Base-by-base conservation (phyloP, 2,329 filamentous ascomycete genomes). In the Alternaria tenuissima region DNA sequence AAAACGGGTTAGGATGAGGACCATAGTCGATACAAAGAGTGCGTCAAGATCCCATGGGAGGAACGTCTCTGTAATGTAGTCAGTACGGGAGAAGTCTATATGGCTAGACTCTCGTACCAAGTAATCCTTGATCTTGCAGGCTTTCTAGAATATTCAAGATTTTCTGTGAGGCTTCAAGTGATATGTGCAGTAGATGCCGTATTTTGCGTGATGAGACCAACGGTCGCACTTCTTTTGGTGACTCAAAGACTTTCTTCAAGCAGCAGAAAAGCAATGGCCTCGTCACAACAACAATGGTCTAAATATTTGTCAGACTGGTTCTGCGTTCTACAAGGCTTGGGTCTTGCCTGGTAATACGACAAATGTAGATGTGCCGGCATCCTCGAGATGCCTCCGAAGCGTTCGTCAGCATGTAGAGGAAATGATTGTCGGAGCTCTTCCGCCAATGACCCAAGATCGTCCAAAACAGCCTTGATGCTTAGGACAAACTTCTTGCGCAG, bases 1-100 rank as follows among this genome's bases (percentile, higher is more conserved):
- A 22, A 73, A 69, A 9, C 65, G 63, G 12, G 73, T 79, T 1
- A 84, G 64, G 0, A 83, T 65, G 0, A 84, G 71, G 11, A 80
- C 76, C n/a, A 82, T 73, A 1, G 78, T 80, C 0, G 82, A 81
- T 0, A 81, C 77, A 14, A 82, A 83, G 0, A 81, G 68, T 0
- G 81, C 74, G 42, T 84, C 82, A 0, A 84, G 75, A 57, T 84
- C 82, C 52, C 83, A 83, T 0, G 82, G 81, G 0, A 85, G 76
- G 59, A 85, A 85, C 0, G 78, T 81, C 68, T 84, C 82, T 84
- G 14, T 8, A 3, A n/a, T 9, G 4, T 4, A 0, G 18, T 53
- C 42, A 65, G 64, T 30, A 38, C 57, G 46, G 22, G 28, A 24
- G 59, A 55, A 9, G 1, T 18, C 7, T 43, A 3, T 9, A 48